phyloP scores from a whole-genome alignment of 805 yeast species.

The Lipomyces chichibuensis region DNA sequence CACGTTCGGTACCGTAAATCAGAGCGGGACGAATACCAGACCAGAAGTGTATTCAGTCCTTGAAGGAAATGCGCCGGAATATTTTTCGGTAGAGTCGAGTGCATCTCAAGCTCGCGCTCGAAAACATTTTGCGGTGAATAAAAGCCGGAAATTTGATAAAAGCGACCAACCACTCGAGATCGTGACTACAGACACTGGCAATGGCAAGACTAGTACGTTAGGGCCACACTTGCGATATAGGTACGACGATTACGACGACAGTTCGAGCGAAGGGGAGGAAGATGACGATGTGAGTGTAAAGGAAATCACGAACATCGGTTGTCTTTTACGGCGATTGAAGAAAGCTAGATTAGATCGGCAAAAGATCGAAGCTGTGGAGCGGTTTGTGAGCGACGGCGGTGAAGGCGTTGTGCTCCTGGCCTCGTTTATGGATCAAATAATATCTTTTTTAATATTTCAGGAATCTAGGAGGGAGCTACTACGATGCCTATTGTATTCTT shows the following conservation, averaged over 20 bases:
- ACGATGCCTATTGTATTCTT: conserved; percentile 28
- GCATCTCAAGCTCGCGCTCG: conserved; percentile 1
- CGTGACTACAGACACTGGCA: not conserved
- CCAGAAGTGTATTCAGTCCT: conserved; percentile 13
- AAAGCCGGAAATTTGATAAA: not conserved
- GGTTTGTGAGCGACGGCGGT: conserved; percentile 24
- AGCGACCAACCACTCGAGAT: not conserved
- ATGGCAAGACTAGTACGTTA: too few relatives aligned
- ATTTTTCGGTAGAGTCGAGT: conserved; percentile 24
- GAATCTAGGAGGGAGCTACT: conserved; percentile 33
- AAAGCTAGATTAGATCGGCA: conserved; percentile 33
- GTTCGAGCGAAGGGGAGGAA: conserved; percentile 14
- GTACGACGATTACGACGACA: not conserved
- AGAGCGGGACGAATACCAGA: not conserved
- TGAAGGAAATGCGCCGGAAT: conserved; percentile 17
- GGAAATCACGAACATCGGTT: conserved; percentile 10
- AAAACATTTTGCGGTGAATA: not conserved
- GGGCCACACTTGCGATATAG: not conserved
- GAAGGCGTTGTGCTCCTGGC: conserved; percentile 30
- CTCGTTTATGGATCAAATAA: conserved; percentile 26
- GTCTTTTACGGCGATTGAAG: conserved; percentile 19
- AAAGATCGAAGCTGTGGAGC: conserved; percentile 29
- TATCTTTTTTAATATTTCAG: conserved; percentile 27
- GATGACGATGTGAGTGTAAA: not conserved
- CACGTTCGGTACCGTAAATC: not conserved